Conservation (phyloP, 2,329 filamentous ascomycete species). For the Arthrinium phaeospermum region DNA sequence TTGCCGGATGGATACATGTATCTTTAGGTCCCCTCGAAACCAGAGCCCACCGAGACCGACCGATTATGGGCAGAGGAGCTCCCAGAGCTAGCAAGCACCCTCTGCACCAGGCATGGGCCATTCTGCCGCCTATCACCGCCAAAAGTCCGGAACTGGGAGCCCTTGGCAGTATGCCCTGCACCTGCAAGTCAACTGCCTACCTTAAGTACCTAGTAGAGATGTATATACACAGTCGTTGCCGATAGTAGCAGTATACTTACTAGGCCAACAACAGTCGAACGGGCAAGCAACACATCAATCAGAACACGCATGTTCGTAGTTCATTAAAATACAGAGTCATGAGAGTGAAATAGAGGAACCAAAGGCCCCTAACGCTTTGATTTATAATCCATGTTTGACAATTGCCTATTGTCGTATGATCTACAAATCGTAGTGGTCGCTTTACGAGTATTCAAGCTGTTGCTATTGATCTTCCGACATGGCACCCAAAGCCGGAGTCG, state of each 20-base stretch:
- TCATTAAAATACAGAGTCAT: constrained; percentile 11
- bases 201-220: no score
- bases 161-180: no score
- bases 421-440: neutral
- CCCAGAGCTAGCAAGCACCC: neutral
- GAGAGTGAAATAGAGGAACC: neutral
- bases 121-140: constrained; percentile 34
- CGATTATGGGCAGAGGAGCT: constrained; percentile 15
- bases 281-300: no score
- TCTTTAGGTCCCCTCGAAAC: constrained; percentile 1
- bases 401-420: constrained; percentile 3
- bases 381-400: neutral
- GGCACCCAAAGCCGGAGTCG: constrained; percentile 29
- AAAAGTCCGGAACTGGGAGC: constrained; percentile 6
- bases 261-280: no score
- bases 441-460: neutral
- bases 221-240: no score
- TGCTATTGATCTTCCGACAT: constrained; percentile 13
- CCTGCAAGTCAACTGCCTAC: no score
- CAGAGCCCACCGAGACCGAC: constrained; percentile 11
- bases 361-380: neutral
- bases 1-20: neutral
- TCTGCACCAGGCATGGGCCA: neutral
- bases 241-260: no score
- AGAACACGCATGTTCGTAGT: neutral